Evolutionary conservation across 108 stramenopile genomes (phyloP).

Genomic region (Pseudonitzschia pungens): DNA sequence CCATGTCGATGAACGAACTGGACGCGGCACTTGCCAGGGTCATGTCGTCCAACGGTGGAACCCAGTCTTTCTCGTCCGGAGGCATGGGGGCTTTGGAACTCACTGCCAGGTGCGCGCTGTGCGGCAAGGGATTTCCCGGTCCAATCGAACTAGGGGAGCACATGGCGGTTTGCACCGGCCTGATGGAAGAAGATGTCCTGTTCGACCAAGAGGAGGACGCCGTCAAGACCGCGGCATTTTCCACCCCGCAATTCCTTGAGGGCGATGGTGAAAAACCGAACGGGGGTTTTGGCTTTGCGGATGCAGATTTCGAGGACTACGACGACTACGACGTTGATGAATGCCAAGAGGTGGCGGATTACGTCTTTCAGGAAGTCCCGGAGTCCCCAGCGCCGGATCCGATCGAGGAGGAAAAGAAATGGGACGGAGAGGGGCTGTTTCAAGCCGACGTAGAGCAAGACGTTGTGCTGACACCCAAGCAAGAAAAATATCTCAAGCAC

Average conservation of each 20-base stretch:
- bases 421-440: conserved; percentile 69
- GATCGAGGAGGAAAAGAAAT: conserved; percentile 51
- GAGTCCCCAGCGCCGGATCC: conserved; percentile 13
- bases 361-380: conserved; percentile 30
- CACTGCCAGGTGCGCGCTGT: conserved; percentile 49
- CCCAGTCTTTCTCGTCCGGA: background rate
- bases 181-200: conserved; percentile 10
- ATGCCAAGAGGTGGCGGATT: conserved; percentile 27
- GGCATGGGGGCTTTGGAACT: background rate
- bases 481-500: conserved; percentile 53
- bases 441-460: conserved; percentile 29
- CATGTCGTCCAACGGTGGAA: conserved; percentile 8
- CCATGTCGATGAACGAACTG: conserved; percentile 36
- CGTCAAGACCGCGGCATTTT: conserved; percentile 11
- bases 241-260: conserved; percentile 10
- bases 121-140: conserved; percentile 49
- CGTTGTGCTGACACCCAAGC: conserved; percentile 38
- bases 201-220: background rate
- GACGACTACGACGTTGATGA: conserved; percentile 35
- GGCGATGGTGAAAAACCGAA: background rate
- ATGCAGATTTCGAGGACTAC: conserved; percentile 22
- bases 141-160: conserved; percentile 64
- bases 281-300: background rate
- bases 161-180: conserved; percentile 59
- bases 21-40: conserved; percentile 48